Base-by-base conservation (phyloP, 768 basidiomycete genomes). In the Suillus variegatus region DNA sequence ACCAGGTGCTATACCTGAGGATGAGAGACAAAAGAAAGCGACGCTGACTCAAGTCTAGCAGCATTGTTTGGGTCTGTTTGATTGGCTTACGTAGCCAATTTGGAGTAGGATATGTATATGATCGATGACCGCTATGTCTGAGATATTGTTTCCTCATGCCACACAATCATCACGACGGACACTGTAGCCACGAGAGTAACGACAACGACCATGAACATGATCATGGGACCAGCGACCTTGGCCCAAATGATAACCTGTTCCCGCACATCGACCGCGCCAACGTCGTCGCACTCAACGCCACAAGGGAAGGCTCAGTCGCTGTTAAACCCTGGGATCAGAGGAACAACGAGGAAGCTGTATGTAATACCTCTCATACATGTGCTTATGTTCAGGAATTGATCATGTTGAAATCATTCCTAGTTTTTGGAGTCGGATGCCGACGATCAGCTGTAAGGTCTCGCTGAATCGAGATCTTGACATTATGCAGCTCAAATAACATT, bases 251-350 rank as follows among this genome's bases (percentile, higher is more conserved):
- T 69, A 93, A 89, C 71, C 80, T 97, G 6, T 96, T 82, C 74
- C 66, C 78, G 2, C 84, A 90, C 67, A 92, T 97, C 67, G 94
- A 97, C 76, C 85, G 88, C 49, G 77, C 82, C 44, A 92, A 97
- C 73, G 92, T 95, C 56, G 82, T 90, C 51, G 93, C 91, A 38
- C 78, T 97, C 63, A 97, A 97, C 72, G 86, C 85, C 20, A 75
- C 72, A 13, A 83, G 75, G 22, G 68, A 78, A 62, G 86, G 84
- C 47, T 78, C 85, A 6, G 82, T 82, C 60, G 80, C 93, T 35
- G 89, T 97, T 71, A 97, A 97, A 78, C 90, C 94, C 1, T 97
- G 95, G 95, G 81, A 95, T 70, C 77, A 89, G 66, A 86, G 93
- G 43, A 74, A 85, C 63, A 87, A 91, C 65, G 93, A 95, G 75